Evolutionary conservation across 352 stramenopile species (phyloP).

Genomic region (Phytophthora podocarpi): DNA sequence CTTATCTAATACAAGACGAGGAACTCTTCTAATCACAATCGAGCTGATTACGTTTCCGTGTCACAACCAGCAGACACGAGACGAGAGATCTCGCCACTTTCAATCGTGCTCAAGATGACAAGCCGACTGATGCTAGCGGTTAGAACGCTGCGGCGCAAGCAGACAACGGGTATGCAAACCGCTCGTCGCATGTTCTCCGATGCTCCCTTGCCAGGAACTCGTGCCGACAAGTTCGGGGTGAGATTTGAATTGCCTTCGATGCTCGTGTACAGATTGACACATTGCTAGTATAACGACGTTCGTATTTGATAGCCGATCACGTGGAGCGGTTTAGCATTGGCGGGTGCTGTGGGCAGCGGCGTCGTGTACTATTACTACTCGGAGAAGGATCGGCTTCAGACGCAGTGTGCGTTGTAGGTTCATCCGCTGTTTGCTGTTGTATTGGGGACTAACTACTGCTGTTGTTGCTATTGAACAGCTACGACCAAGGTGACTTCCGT

Average conservation of each 20-base stretch:
- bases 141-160: slow-evolving; percentile 11
- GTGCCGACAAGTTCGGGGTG: slow-evolving; percentile 74
- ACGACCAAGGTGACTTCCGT: slow-evolving; percentile 89
- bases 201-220: slow-evolving; percentile 17
- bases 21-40: slow-evolving; percentile 9
- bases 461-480: slow-evolving; percentile 33
- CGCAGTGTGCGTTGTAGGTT: slow-evolving; percentile 78
- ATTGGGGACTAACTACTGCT: slow-evolving; percentile 2
- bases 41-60: slow-evolving; percentile 3
- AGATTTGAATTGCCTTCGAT: too few relatives aligned
- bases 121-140: slow-evolving; percentile 17
- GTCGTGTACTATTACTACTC: slow-evolving; percentile 89
- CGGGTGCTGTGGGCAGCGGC: slow-evolving; percentile 70
- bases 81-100: slow-evolving; percentile 1
- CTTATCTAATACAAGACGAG: not conserved
- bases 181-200: slow-evolving; percentile 49
- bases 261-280: slow-evolving; percentile 9
- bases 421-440: not conserved
- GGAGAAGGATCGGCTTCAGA: slow-evolving; percentile 90
- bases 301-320: slow-evolving; percentile 67
- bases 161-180: not conserved
- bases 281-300: slow-evolving; percentile 1
- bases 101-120: slow-evolving; percentile 22
- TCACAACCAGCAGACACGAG: not conserved
- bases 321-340: slow-evolving; percentile 81